Base-by-base conservation (phyloP, 352 stramenopile species). In the Phytophthora citricola region DNA sequence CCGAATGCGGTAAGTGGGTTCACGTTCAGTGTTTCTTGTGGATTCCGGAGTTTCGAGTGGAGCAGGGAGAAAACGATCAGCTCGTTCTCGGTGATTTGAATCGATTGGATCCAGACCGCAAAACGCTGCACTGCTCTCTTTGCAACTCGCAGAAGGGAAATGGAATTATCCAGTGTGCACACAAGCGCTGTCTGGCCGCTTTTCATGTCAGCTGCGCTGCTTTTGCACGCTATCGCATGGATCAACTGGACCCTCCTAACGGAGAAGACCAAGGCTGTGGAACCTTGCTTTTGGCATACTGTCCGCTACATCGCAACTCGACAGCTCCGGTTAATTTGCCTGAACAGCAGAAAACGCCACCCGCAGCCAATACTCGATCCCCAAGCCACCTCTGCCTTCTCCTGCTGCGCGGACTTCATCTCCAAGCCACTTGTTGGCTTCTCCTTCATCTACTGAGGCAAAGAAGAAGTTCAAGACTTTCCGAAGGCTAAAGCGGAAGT, bases 21-120 rank as follows among this genome's bases (percentile, higher is more conserved):
- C 89, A 96, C 44, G 78, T 95, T 0, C 89, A 94, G 39, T 96
- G 89, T 58, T 96, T 91, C 51, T 75, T 96, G 48, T 96, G 88
- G 88, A 89, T 93, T 7, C 88, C 88, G 3, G 88, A 96, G 50
- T 69, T 96, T 32, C 62, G 71, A 38, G 69, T 93, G 29, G 57
- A 71, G 10, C 75, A 83, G 40, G 58, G 69, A 14, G 56, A 66
- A 14, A 45, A 77, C 10, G 60, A 62, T 5, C 49, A 91, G 44
- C 66, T 78, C 38, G 43, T 52, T 26, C 73, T 96, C 10, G 86
- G 85, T 11, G 57, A 71, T 14, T 67, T 94, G 1, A 66, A 53
- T 17, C 66, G 49, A 0, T 55, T 93, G 7, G 86, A 96, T 45
- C 55, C 72, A 3, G 88, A 94, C 27, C 82, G 88, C 0, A 78